These are phyloP conservation scores for Phytophthora palmivora DNA, from an alignment of 352 stramenopile genomes.

Conservation along the genomic window DNA sequence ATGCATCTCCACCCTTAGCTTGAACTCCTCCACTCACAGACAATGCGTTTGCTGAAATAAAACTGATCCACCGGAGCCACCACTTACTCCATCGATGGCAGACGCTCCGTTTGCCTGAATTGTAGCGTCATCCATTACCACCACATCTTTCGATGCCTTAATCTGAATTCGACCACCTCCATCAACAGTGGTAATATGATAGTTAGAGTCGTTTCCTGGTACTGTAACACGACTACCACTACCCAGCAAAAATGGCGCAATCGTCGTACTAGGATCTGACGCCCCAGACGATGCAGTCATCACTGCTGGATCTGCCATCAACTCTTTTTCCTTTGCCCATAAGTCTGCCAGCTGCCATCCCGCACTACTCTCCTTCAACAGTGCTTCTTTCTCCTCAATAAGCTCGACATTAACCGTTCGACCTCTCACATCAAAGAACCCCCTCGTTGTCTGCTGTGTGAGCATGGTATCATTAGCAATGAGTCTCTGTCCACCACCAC, in stretches of 20 bases:
- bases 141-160: slow-evolving; percentile 68
- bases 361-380: slow-evolving; percentile 51
- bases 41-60: slow-evolving; percentile 54
- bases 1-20: slow-evolving; percentile 59
- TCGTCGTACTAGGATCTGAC: too few relatives aligned
- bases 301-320: too few relatives aligned
- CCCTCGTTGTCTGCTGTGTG: slow-evolving; percentile 39
- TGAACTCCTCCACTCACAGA: slow-evolving; percentile 54
- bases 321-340: too few relatives aligned
- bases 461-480: too few relatives aligned
- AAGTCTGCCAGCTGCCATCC: slow-evolving; percentile 68
- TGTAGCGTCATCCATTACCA: slow-evolving; percentile 64
- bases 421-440: slow-evolving; percentile 61
- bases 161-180: slow-evolving; percentile 73
- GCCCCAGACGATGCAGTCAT: too few relatives aligned
- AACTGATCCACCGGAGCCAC: slow-evolving; percentile 64
- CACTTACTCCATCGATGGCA: slow-evolving; percentile 50
- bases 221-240: too few relatives aligned
- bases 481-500: too few relatives aligned
- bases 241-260: too few relatives aligned
- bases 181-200: slow-evolving; percentile 28
- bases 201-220: too few relatives aligned
- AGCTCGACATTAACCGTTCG: slow-evolving; percentile 30
- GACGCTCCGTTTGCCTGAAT: too few relatives aligned
- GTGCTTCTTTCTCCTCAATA: slow-evolving; percentile 34